Base-by-base conservation (phyloP, 306 rosid genomes). In the Alnus rubra region DNA sequence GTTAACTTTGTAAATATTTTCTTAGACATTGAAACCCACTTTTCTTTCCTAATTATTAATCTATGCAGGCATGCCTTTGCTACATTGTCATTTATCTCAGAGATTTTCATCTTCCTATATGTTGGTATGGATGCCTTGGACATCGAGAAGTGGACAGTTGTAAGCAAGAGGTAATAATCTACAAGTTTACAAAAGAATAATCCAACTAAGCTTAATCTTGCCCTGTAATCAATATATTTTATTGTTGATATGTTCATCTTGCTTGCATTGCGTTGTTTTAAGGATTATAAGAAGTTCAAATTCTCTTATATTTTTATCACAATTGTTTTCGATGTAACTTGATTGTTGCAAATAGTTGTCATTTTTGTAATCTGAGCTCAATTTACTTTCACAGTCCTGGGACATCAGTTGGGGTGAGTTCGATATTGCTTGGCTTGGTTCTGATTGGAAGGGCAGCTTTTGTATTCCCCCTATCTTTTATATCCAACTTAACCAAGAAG, bases 51-150 rank as follows among this genome's bases (percentile, higher is more conserved):
- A 68, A 14, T 67, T 71, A 60, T n/a, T 67, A 4, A 19, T 58
- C 37, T 75, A 49, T 81, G 60, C 82, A 90, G 94, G 85, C 94
- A 90, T 83, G 58, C 85, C 76, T 90, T 88, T 77, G 92, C 89
- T 67, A 83, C 90, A 35, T 70, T 86, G 14, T 90, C 94, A 45
- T 90, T 81, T 63, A 23, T 88, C 39, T 48, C 88, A 3, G 92
- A 90, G 89, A 81, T 81, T 69, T 84, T 90, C 86, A 88, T 88
- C 78, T 90, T 90, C 84, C 77, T 90, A 15, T 90, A 90, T 70
- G 94, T 90, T 52, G 94, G 92, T 47, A 88, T 90, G 94, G 92
- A 90, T 83, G 90, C 94, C 82, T 55, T 88, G 88, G 94, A 90
- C 82, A 85, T 85, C 0, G 92, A 90, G 78, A 90, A 88, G 83